Evolutionary conservation across 2,329 filamentous ascomycete species (phyloP).

Genomic region (Ascochyta pisi): DNA sequence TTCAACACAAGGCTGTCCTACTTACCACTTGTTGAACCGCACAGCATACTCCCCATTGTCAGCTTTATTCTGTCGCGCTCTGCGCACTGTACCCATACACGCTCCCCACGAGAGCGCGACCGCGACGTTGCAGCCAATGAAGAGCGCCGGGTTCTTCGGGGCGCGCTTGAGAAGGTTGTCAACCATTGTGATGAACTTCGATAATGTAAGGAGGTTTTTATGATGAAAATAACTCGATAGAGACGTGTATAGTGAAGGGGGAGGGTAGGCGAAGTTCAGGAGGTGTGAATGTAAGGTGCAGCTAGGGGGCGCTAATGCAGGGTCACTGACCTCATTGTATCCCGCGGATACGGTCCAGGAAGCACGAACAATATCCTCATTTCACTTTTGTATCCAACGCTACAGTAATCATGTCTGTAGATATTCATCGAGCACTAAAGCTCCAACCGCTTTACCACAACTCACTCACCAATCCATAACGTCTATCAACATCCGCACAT

Average conservation of each 20-base stretch:
- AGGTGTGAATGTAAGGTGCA: not conserved
- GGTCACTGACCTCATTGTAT: slow-evolving; percentile 12
- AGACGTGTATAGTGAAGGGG: not conserved
- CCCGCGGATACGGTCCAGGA: not conserved
- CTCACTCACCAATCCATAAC: not conserved
- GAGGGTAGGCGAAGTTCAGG: not conserved
- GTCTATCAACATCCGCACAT: not conserved
- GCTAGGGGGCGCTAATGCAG: slow-evolving; percentile 3
- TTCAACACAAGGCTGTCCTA: not conserved
- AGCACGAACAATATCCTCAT: not conserved
- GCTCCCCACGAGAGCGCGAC: slow-evolving; percentile 14
- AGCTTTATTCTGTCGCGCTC: not conserved
- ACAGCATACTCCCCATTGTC: slow-evolving; percentile 1
- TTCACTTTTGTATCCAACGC: not conserved
- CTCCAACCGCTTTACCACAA: not conserved
- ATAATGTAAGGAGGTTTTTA: not conserved
- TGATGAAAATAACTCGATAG: not conserved
- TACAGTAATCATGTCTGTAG: not conserved
- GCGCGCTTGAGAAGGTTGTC: slow-evolving; percentile 11
- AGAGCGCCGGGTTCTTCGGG: slow-evolving; percentile 12
- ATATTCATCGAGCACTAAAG: not conserved
- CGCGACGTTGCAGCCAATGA: slow-evolving; percentile 11
- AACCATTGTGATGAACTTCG: slow-evolving; percentile 1
- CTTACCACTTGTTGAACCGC: slow-evolving; percentile 4
- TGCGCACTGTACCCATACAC: slow-evolving; percentile 7